A percentile compares a stretch with the other conserved stretches of the same genome.
phyloP scores from a whole-genome alignment of 768 basidiomycete species.

The Suillus ampliporus region DNA sequence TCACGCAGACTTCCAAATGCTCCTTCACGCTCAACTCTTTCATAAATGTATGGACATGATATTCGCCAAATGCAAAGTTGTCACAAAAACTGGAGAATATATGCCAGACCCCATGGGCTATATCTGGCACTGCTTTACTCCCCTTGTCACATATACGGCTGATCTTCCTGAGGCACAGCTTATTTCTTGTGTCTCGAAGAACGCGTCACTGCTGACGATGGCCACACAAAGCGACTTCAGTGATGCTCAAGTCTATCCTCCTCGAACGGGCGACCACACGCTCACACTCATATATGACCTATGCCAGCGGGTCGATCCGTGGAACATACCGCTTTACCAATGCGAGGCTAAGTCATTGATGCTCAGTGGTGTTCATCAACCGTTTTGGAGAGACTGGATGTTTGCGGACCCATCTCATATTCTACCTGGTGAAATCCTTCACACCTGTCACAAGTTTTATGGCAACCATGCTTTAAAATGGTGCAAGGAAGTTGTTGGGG shows the following conservation, averaged over 20 bases:
- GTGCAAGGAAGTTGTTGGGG: slow-evolving; percentile 38
- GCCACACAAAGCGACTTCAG: slow-evolving; percentile 8
- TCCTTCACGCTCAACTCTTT: too few relatives aligned
- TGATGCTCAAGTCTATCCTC: neutral
- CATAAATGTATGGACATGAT: too few relatives aligned
- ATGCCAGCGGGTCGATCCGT: slow-evolving; percentile 20
- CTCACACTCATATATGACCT: slow-evolving; percentile 5
- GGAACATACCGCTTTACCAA: slow-evolving; percentile 31
- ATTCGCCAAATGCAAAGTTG: too few relatives aligned
- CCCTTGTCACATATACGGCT: slow-evolving; percentile 15
- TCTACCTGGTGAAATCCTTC: slow-evolving; percentile 43
- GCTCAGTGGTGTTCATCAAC: slow-evolving; percentile 20
- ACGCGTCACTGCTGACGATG: slow-evolving; percentile 13
- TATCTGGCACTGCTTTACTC: slow-evolving; percentile 14
- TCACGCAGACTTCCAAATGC: too few relatives aligned
- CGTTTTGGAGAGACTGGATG: slow-evolving; percentile 44
- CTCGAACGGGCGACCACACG: neutral
- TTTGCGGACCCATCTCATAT: slow-evolving; percentile 39
- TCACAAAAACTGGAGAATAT: too few relatives aligned
- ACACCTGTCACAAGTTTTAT: slow-evolving; percentile 29
- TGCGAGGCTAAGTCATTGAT: slow-evolving; percentile 18
- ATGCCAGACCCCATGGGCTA: slow-evolving; percentile 15
- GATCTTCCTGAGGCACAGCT: slow-evolving; percentile 13
- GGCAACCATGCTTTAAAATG: slow-evolving; percentile 45
- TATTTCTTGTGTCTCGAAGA: slow-evolving; percentile 10